phyloP scores from a whole-genome alignment of 1,284 basidiomycete species.

The Heterobasidion annosum region DNA sequence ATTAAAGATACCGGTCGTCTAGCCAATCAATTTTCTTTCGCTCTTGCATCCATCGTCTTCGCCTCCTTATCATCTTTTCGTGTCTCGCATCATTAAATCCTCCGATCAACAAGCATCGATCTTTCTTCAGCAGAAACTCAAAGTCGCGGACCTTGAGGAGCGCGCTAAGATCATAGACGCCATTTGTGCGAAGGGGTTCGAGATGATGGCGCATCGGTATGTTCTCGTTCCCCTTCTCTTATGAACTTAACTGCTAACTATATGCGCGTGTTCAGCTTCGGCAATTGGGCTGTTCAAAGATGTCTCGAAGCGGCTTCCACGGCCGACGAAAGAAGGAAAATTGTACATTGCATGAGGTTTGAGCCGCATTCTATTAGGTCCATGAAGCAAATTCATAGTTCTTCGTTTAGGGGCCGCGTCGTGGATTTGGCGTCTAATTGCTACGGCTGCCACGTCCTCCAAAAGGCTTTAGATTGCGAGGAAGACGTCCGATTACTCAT shows the following conservation, averaged over 20 bases:
- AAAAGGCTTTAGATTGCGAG: slow-evolving; percentile 83
- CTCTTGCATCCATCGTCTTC: slow-evolving; percentile 74
- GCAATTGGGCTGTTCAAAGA: slow-evolving; percentile 80
- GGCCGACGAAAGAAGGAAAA: slow-evolving; percentile 64
- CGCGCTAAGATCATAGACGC: slow-evolving; percentile 75
- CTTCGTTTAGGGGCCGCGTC: slow-evolving; percentile 50
- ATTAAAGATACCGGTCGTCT: neutral
- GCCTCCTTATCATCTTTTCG: slow-evolving; percentile 72
- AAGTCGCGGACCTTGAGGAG: slow-evolving; percentile 72
- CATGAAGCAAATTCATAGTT: neutral
- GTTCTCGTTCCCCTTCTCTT: slow-evolving; percentile 8
- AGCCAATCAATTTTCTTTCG: slow-evolving; percentile 82
- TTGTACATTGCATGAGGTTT: slow-evolving; percentile 74
- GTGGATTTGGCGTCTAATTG: slow-evolving; percentile 80
- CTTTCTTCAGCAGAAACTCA: slow-evolving; percentile 79
- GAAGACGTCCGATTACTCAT: slow-evolving; percentile 73
- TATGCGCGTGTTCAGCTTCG: slow-evolving; percentile 42
- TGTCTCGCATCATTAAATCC: slow-evolving; percentile 73
- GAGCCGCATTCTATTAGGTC: slow-evolving; percentile 3
- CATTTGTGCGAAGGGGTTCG: slow-evolving; percentile 70
- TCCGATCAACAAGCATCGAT: slow-evolving; percentile 85
- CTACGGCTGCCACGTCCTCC: slow-evolving; percentile 78
- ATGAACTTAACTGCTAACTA: neutral
- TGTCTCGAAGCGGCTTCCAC: slow-evolving; percentile 70
- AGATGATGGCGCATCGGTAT: slow-evolving; percentile 83